Base-by-base conservation (phyloP, 345 rosid genomes). In the Pelargonium nanum region DNA sequence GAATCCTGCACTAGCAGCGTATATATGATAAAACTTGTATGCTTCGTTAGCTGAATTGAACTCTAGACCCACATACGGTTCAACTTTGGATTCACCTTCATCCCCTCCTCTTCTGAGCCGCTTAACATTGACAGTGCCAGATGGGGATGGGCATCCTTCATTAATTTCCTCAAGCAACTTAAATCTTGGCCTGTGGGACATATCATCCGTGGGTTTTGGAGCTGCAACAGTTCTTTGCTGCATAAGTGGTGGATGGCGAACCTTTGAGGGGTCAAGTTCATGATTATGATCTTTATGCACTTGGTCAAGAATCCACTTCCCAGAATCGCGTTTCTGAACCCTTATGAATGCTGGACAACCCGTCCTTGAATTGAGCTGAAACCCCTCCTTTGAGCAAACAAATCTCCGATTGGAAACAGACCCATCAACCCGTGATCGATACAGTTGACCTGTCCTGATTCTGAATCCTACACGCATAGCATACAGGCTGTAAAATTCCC, bases 281-380 rank as follows among this genome's bases (percentile, higher is more conserved):
- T 91, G 98, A 75, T 91, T 91, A 73, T 91, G 98, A 65, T 88
- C 92, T 72, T 83, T 81, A 24, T 78, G 82, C 24, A 91, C 72
- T 56, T 88, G 98, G 67, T 88, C 98, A 61, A 91, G 69, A 64
- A 84, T 78, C 96, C 98, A 91, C 71, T 91, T 91, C 60, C 98
- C 92, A 0, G 90, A 78, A 75, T 85, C 92, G 22, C 82, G 66
- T 60, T 74, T 80, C 65, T 82, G 91, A 21, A 91, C 98, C 34
- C 98, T 82, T n/a, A 91, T 68, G 56, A 88, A 88, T 10, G 96
- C 96, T 0, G 96, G 82, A 70, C 98, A 91, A 5, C 98, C 98
- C 0, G 84, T 79, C 77, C 96, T 86, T 2, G 96, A 88, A 70
- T 76, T 80, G 53, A 91, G 71, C 77, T 91, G 95, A 81, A 86